Evolutionary conservation across 805 yeast species (phyloP), one percentile per base, ranked within the genome.

Genomic region (Komagataella phaffii): DNA sequence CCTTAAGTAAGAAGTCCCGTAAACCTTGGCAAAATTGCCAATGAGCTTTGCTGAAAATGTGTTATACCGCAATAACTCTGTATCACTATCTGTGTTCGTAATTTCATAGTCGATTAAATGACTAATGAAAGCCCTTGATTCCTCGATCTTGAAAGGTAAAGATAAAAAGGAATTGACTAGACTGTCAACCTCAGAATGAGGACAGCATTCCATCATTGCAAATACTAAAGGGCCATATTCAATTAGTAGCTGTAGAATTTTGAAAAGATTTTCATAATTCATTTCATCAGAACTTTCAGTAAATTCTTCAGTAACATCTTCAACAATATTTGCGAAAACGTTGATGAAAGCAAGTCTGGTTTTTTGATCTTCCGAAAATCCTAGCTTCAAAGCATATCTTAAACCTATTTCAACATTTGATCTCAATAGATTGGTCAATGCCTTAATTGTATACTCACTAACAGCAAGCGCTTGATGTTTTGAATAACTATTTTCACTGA

Each of bases 381-480:
- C 93, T 61, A 88, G 74, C 0, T 93, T 89, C 14, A 88, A 63
- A 2, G 90, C 88, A 62, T 78, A 79, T 50, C 79, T 80, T 58
- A 88, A 68, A 6, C 96, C 95, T 21, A 85, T 81, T 51, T 83
- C 88, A 6, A 83, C 80, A 58, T 88, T 88, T 3, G 87, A 75
- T 57, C 78, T 81, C 48, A 88, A 70, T 50, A 88, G 64, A 56
- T 85, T 85, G 2, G 89, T 80, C 49, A 88, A 69, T 18, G 86
- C 80, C 19, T 71, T 67, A 51, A 87, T 77, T 8, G 83, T 79
- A 63, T 81, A 79, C 17, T 83, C 86, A 17, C 80, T 74, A 30
- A 88, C 71, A 7, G 68, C 64, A 21, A 76, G 70, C 10, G 79
- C 68, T 59, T 84, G 82, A 59, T 83, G 85, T 57, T 69, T 71